phyloP scores from a whole-genome alignment of 148 eudicot species.

The Cornus suecica region DNA sequence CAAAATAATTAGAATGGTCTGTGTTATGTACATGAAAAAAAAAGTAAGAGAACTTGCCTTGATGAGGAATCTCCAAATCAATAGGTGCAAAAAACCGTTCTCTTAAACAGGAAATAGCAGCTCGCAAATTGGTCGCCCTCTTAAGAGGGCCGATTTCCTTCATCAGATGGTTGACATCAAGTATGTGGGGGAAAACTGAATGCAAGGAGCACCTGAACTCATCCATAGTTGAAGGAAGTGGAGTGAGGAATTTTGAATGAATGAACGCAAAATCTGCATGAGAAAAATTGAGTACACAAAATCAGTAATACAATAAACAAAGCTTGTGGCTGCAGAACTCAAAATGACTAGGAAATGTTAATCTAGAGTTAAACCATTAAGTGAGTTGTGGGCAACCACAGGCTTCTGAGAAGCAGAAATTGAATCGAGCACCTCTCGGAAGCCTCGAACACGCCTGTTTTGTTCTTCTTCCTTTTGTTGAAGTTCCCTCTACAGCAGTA shows the following conservation, averaged over 20 bases:
- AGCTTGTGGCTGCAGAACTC: neutral
- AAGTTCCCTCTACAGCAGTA: conserved; percentile 50
- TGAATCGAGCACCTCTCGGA: conserved; percentile 89
- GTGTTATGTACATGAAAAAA: neutral
- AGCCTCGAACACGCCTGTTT: conserved; percentile 68
- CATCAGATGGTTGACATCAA: conserved; percentile 75
- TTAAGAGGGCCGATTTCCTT: conserved; percentile 59
- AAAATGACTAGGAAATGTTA: conserved; percentile 4
- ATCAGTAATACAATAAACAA: neutral
- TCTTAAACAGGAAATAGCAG: conserved; percentile 68
- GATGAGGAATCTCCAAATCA: conserved; percentile 56
- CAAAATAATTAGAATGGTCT: conserved; percentile 2
- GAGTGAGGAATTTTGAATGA: conserved; percentile 74
- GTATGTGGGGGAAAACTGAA: conserved; percentile 53
- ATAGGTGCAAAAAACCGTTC: conserved; percentile 62
- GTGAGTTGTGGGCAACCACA: conserved; percentile 77
- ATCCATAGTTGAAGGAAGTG: conserved; percentile 63
- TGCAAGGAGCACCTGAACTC: conserved; percentile 61
- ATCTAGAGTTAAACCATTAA: conserved; percentile 56
- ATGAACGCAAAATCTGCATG: conserved; percentile 75
- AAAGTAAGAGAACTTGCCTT: conserved; percentile 41
- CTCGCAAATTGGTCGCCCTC: conserved; percentile 49
- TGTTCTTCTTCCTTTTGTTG: conserved; percentile 60
- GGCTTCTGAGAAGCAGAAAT: conserved; percentile 90
- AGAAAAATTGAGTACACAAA: conserved; percentile 12